Evolutionary conservation across 2,329 filamentous ascomycete genomes (phyloP).

Genomic region (Aspergillus sp.): DNA sequence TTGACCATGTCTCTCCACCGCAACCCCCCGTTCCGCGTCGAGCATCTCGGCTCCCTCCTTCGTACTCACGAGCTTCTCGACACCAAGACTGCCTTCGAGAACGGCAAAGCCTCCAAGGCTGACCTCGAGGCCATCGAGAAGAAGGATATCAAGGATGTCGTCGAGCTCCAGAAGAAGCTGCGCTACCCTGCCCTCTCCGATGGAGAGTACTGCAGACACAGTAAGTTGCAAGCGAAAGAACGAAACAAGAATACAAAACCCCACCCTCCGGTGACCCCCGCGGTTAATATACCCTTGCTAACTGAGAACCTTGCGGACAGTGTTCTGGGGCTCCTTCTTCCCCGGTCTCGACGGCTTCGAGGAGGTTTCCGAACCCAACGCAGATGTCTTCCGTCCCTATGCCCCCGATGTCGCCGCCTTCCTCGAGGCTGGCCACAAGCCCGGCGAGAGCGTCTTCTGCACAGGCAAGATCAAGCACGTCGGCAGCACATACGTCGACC

Average conservation of each 20-base stretch:
- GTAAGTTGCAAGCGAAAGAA: conserved; percentile 23
- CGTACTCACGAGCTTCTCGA: conserved; percentile 63
- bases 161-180: conserved; percentile 63
- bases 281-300: neutral
- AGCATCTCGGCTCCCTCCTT: conserved; percentile 71
- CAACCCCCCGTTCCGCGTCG: conserved; percentile 66
- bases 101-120: conserved; percentile 54
- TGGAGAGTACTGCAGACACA: conserved; percentile 63
- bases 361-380: conserved; percentile 49
- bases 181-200: conserved; percentile 66
- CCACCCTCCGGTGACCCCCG: neutral
- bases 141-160: conserved; percentile 64
- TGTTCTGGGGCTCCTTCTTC: conserved; percentile 61
- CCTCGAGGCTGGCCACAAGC: conserved; percentile 57
- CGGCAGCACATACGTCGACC: conserved; percentile 56
- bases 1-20: conserved; percentile 37
- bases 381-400: conserved; percentile 57
- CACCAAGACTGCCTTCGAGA: conserved; percentile 57
- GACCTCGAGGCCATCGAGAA: conserved; percentile 64
- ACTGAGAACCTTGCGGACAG: conserved; percentile 23
- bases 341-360: conserved; percentile 56
- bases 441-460: conserved; percentile 58
- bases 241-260: neutral
- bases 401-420: conserved; percentile 64
- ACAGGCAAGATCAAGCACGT: conserved; percentile 59